Base-by-base conservation (phyloP, 1,284 basidiomycete species). In the Trichosporon asahii region DNA sequence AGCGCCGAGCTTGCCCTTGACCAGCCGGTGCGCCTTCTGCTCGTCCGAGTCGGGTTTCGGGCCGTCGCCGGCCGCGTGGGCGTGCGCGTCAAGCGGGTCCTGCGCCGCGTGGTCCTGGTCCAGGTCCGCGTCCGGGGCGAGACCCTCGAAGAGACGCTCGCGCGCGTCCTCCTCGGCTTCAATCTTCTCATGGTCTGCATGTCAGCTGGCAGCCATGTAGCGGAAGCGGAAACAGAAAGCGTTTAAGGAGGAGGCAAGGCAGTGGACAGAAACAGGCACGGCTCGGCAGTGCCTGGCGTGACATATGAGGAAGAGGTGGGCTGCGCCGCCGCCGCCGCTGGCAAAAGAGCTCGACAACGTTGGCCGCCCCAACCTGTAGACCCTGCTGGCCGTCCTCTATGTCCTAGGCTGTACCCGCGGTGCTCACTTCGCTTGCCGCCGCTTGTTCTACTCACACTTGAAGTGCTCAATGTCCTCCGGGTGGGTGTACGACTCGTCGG, bases 401-500 rank as follows among this genome's bases (percentile, higher is more conserved):
- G 31, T 8, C 8, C 31, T 31, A 31, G 4, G n/a, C n/a, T n/a
- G n/a, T n/a, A n/a, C n/a, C n/a, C n/a, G n/a, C n/a, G n/a, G n/a
- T n/a, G n/a, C n/a, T n/a, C n/a, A n/a, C n/a, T n/a, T n/a, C n/a
- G n/a, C n/a, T 12, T 9, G 21, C 9, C 21, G 49, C 49, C 53
- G 53, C 25, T 67, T n/a, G 21, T 21, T 37, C 6, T 27, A 69
- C 74, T 69, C 61, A 79, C 78, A 75, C 64, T 70, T 76, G 75
- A 83, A 81, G 73, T 83, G 77, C 55, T 78, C 77, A 70, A 84
- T 75, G 70, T 83, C 77, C 83, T 97, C 97, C 2, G 93, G 90
- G 82, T 99, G 96, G 71, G 82, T 91, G 85, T 99, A 99, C 0
- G 94, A 88, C 76, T 95, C 94, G 79, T 98, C 95, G 0, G 93